Base-by-base conservation (phyloP, 208 protist genomes). In the Jaenimonas drosophilae region DNA sequence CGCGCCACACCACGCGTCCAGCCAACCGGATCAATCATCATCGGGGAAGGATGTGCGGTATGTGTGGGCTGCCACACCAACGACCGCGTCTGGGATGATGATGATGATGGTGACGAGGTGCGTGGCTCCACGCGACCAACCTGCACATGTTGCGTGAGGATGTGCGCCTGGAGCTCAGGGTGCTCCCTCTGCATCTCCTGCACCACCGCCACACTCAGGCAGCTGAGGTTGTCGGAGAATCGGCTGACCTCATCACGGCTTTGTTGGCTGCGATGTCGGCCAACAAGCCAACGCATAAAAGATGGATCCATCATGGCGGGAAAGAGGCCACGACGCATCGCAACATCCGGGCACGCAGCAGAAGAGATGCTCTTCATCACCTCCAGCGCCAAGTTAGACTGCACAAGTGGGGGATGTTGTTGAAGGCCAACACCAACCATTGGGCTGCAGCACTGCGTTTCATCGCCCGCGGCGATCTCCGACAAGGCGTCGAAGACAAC, bases 401-500 rank as follows among this genome's bases (percentile, higher is more conserved):
- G 46, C n/a, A n/a, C n/a, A n/a, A n/a, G n/a, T n/a, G n/a, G n/a
- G n/a, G n/a, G n/a, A n/a, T n/a, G n/a, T n/a, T n/a, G n/a, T 2
- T 83, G 31, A n/a, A 88, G 41, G 11, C 85, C 85, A 5, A 88
- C 70, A 9, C 85, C 85, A 9, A 84, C 65, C 47, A 86, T 86
- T 2, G 80, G 80, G 6, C 86, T 65, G 0, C 75, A 37, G 46
- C 67, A 64, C 7, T 54, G 53, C n/a, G 85, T 90, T 41, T 70
- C 77, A 12, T 74, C 75, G 3, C 47, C 60, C n/a, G 59, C 26
- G 11, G 60, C 80, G 27, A 80, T 53, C 2, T 43, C 36, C 32
- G 19, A 16, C 17, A 46, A 43, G 0, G 77, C 57, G 30, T 93
- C 85, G 51, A 88, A 90, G 7, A 93, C 77, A 0, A 75, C 88